These are phyloP conservation scores for Pyrus betulifolia DNA, from an alignment of 306 rosid genomes.

Conservation along the genomic window DNA sequence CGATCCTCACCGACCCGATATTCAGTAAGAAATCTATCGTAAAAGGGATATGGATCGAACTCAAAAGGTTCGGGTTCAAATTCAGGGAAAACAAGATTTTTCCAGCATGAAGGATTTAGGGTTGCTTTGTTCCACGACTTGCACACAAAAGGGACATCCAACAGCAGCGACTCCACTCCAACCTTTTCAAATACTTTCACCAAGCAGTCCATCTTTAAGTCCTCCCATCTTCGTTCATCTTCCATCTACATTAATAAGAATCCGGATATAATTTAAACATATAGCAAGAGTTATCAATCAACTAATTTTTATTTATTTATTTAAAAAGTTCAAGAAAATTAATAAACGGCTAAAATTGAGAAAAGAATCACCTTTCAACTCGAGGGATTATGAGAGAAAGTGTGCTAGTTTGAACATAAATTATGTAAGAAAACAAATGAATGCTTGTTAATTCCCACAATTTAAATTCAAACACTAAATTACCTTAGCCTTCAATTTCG, in stretches of 20 bases:
- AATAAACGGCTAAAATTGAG: too few relatives aligned
- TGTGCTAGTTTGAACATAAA: too few relatives aligned
- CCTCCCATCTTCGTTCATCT: not conserved
- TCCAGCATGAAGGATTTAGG: conserved; percentile 1
- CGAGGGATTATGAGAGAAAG: too few relatives aligned
- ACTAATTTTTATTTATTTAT: too few relatives aligned
- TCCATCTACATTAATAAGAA: not conserved
- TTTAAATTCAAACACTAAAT: too few relatives aligned
- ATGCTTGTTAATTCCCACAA: too few relatives aligned
- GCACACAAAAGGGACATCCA: conserved; percentile 9
- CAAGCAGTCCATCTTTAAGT: not conserved
- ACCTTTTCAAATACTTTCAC: not conserved
- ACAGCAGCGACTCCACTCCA: not conserved
- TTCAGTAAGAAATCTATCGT: not conserved
- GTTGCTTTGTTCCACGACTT: conserved; percentile 1
- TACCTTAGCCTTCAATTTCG: too few relatives aligned
- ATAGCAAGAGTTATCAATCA: too few relatives aligned
- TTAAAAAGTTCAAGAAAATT: too few relatives aligned
- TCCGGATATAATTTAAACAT: too few relatives aligned
- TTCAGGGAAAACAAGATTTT: not conserved
- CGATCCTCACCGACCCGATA: not conserved
- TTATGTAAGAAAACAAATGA: too few relatives aligned
- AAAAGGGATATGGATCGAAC: not conserved
- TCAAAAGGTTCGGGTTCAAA: not conserved
- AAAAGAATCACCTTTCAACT: too few relatives aligned